phyloP scores from a whole-genome alignment of 768 basidiomycete species.

The Rhizopogon sp. region DNA sequence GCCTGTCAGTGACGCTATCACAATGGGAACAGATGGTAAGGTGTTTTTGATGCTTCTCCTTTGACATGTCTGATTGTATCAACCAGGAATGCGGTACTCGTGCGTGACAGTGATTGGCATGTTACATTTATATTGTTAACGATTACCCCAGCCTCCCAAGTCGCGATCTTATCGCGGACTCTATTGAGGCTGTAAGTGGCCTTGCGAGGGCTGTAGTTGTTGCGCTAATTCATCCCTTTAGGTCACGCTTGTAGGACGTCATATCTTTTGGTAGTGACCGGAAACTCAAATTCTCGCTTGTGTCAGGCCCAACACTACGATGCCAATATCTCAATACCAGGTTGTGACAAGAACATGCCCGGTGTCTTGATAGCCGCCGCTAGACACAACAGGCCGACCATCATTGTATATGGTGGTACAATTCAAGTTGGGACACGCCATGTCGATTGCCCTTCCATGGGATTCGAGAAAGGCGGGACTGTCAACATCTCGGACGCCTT shows the following conservation, averaged over 20 bases:
- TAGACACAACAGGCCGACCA: constrained; percentile 83
- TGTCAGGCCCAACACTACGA: constrained; percentile 82
- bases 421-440: constrained; percentile 75
- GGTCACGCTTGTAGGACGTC: constrained; percentile 49
- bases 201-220: not conserved
- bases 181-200: constrained; percentile 67
- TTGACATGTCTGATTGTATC: not conserved
- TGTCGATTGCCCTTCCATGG: constrained; percentile 78
- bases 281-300: not conserved
- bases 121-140: not conserved
- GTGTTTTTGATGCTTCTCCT: not conserved
- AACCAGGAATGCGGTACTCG: constrained; percentile 83
- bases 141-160: constrained; percentile 57
- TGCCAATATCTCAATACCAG: constrained; percentile 80
- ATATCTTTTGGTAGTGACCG: not conserved
- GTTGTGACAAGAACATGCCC: constrained; percentile 93
- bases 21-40: constrained; percentile 84
- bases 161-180: constrained; percentile 88
- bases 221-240: constrained; percentile 16
- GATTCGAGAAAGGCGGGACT: constrained; percentile 70
- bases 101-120: constrained; percentile 30
- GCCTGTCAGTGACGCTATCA: constrained; percentile 68
- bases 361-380: constrained; percentile 83
- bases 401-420: constrained; percentile 84
- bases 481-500: constrained; percentile 84